Conservation (phyloP, 129 eudicot genomes). For the Centrapalus pauciflorus region DNA sequence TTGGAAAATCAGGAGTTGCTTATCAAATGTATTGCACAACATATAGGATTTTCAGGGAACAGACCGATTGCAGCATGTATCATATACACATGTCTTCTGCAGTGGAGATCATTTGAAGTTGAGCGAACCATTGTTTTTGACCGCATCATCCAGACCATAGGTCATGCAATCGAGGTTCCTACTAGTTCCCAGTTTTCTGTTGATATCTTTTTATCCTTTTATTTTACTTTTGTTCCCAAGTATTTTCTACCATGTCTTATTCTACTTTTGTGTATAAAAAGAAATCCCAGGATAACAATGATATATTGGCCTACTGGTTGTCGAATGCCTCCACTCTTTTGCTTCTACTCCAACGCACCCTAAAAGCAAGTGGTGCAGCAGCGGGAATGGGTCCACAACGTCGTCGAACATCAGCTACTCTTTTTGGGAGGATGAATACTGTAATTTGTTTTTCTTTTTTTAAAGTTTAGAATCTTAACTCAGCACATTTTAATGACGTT, state of each 20-base stretch:
- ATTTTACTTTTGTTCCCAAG: not conserved
- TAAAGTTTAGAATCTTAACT: not conserved
- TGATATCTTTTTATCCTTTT: not conserved
- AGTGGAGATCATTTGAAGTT: conserved; percentile 98
- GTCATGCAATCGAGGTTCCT: conserved; percentile 92
- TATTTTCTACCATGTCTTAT: not conserved
- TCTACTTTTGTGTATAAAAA: conserved; percentile 13
- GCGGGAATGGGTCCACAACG: conserved; percentile 77
- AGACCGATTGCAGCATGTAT: conserved; percentile 90
- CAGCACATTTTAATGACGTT: not conserved
- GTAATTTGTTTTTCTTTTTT: conserved; percentile 25
- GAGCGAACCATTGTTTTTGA: conserved; percentile 88
- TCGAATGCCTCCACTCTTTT: conserved; percentile 93
- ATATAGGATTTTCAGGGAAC: conserved; percentile 70
- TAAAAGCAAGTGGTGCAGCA: conserved; percentile 84
- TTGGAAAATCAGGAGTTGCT: conserved; percentile 88
- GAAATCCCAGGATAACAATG: conserved; percentile 90
- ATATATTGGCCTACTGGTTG: conserved; percentile 85
- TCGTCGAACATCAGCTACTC: conserved; percentile 75
- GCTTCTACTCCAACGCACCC: conserved; percentile 84
- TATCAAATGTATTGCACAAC: conserved; percentile 67
- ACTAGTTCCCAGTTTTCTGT: conserved; percentile 2
- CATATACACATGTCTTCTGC: conserved; percentile 86
- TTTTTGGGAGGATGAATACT: conserved; percentile 74
- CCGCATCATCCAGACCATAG: conserved; percentile 81